Percentiles rank a stretch among this genome's conserved stretches.
phyloP scores from a whole-genome alignment of 2,329 filamentous ascomycete species.

The Parastagonospora nodorum region DNA sequence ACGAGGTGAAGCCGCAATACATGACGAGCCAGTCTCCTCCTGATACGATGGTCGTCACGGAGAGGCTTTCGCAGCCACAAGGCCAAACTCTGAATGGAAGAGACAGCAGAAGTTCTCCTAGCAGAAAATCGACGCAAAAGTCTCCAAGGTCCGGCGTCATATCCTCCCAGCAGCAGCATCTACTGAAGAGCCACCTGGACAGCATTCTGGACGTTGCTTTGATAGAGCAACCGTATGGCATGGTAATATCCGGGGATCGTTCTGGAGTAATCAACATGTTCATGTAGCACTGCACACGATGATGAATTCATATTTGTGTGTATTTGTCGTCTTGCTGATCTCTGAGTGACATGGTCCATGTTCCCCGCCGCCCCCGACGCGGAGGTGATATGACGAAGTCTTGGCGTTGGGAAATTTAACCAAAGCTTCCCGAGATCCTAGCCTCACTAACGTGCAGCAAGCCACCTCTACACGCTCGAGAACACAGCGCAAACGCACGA shows the following conservation, averaged over 20 bases:
- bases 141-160: conserved; percentile 82
- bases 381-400: neutral
- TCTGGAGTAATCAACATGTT: conserved; percentile 89
- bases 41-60: conserved; percentile 49
- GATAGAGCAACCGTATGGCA: conserved; percentile 85
- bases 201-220: conserved; percentile 86
- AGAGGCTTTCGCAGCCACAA: conserved; percentile 37
- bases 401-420: conserved; percentile 2
- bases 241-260: conserved; percentile 89
- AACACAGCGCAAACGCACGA: too few species aligned
- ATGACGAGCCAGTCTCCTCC: conserved; percentile 40
- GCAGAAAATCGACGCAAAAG: conserved; percentile 44
- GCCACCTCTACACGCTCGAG: neutral
- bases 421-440: neutral
- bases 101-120: conserved; percentile 41
- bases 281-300: conserved; percentile 48
- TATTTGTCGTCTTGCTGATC: neutral
- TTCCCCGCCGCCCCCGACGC: neutral
- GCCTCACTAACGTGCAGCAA: neutral
- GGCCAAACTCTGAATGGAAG: conserved; percentile 17
- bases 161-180: conserved; percentile 87
- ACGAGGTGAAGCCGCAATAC: conserved; percentile 77
- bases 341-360: neutral
- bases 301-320: neutral
- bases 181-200: conserved; percentile 87